phyloP scores from a whole-genome alignment of 306 rosid species.

The Trifolium dubium region DNA sequence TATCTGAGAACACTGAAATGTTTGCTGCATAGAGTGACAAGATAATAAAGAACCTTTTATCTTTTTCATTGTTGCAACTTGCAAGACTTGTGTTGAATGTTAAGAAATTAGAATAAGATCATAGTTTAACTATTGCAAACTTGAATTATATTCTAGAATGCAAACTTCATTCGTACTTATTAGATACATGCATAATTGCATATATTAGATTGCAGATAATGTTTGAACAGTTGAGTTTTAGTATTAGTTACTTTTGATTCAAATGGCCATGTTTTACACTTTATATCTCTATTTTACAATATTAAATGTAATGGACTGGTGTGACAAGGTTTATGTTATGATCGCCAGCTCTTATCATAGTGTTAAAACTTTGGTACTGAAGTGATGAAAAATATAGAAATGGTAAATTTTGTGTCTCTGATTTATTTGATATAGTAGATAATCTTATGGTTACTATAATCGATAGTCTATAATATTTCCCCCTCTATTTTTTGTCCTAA shows the following conservation, averaged over 20 bases:
- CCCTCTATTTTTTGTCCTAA: conserved; percentile 24
- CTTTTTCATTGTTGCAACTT: not conserved
- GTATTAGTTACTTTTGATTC: not conserved
- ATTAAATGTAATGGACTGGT: not conserved
- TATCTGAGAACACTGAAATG: not conserved
- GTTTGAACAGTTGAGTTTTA: too few species aligned
- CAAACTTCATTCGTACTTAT: not conserved
- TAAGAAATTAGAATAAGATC: not conserved
- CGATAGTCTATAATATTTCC: conserved; percentile 24
- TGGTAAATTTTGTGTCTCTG: not conserved
- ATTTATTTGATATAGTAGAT: not conserved
- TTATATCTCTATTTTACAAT: not conserved
- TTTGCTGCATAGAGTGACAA: not conserved
- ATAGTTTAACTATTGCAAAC: not conserved
- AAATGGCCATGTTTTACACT: not conserved
- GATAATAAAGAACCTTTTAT: too few species aligned
- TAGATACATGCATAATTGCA: not conserved
- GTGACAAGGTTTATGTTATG: not conserved
- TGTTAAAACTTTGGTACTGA: not conserved
- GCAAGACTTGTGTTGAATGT: not conserved
- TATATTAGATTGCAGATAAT: not conserved
- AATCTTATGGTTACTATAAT: conserved; percentile 18
- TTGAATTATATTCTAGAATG: not conserved
- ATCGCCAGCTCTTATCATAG: not conserved
- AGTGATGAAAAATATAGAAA: not conserved